Conservation (phyloP, 441 rosid species). For the Eruca vesicaria region DNA sequence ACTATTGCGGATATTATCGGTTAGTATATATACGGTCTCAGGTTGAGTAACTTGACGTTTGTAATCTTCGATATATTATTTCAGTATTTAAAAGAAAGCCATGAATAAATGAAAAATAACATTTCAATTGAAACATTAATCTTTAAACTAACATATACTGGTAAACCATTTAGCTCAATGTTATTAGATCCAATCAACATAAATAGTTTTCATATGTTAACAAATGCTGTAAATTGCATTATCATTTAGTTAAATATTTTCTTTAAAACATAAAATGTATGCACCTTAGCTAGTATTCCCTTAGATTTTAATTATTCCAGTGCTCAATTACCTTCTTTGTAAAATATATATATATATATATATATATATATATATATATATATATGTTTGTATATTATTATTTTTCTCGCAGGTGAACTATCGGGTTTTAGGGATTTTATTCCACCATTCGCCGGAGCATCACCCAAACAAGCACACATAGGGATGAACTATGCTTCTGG, state of each 20-base stretch:
- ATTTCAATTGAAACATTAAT: too few species aligned
- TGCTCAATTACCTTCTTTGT: background rate
- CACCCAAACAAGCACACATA: conserved; percentile 19
- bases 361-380: background rate
- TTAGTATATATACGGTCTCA: conserved; percentile 7
- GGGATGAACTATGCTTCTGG: conserved; percentile 68
- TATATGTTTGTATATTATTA: background rate
- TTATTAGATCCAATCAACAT: too few species aligned
- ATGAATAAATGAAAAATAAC: too few species aligned
- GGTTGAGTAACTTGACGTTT: background rate
- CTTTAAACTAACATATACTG: too few species aligned
- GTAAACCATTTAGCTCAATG: background rate
- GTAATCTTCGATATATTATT: background rate
- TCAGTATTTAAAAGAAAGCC: too few species aligned
- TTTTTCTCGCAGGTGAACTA: conserved; percentile 32
- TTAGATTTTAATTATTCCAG: too few species aligned
- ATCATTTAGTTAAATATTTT: too few species aligned
- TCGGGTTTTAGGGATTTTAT: conserved; percentile 40
- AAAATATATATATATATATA: background rate
- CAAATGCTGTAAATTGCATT: too few species aligned
- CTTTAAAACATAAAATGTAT: too few species aligned
- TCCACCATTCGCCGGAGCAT: conserved; percentile 39
- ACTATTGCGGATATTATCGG: conserved; percentile 40
- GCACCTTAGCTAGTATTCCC: too few species aligned
- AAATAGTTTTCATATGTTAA: too few species aligned